Base-by-base conservation (phyloP, 768 basidiomycete genomes). In the Phanerochaete carnosa region DNA sequence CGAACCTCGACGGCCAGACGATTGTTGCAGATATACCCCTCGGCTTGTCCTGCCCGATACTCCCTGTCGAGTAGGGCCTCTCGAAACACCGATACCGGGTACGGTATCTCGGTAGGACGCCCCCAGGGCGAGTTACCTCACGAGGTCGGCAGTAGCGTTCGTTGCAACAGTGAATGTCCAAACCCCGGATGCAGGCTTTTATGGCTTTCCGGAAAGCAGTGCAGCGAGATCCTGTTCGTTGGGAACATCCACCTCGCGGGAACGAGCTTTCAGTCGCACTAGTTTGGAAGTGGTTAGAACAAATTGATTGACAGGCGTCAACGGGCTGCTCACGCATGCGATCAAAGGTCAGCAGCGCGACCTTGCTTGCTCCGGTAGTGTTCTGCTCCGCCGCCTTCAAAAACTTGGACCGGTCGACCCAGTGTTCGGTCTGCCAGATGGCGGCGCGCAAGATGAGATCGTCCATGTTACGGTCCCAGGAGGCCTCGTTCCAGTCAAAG, bases 361-460 rank as follows among this genome's bases (percentile, higher is more conserved):
- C 95, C 74, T 94, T 95, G 53, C 87, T 83, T 23, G 85, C 83
- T 63, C 72, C 74, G 28, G 74, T 70, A 22, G 73, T 75, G 25
- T 82, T 80, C 50, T 69, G 73, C 26, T 69, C 72, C 8, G 70
- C 65, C 22, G 68, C 72, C 61, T 82, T 83, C 54, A 98, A 80
- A 71, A 96, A 76, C 3, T 77, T 79, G 0, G 92, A 88, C 19
- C 94, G 86, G 75, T 96, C 92, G 33, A 88, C 77, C 87, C 94
- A 98, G 69, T 98, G 94, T 33, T 94, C 90, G 57, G 90, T 83
- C 69, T 98, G 96, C 92, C 94, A 98, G 53, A 91, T 82, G 19
- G 93, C 95, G 35, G 94, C 90, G 68, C 91, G 89, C 46, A 98
- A 81, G 60, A 99, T 97, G 56, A 95, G 79, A 68, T 98, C 96